Evolutionary conservation across 2,329 filamentous ascomycete genomes (phyloP).

Genomic region (Ascochyta fabae): DNA sequence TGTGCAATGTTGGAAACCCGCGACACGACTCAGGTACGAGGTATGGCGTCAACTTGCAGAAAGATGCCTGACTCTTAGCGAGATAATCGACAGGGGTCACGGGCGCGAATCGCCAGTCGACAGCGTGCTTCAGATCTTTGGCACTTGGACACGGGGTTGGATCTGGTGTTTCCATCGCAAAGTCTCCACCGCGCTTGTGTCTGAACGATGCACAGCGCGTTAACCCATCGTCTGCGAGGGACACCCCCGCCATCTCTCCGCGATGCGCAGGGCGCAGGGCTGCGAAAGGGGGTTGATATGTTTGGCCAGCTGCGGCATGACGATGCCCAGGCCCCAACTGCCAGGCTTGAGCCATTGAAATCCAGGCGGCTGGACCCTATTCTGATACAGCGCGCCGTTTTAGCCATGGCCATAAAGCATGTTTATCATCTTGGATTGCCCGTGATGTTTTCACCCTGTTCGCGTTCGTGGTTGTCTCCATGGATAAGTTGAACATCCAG

Average conservation of each 20-base stretch:
- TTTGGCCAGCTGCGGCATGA: conserved; percentile 27
- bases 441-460: conserved; percentile 15
- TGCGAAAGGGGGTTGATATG: conserved; percentile 25
- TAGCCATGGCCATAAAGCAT: conserved; percentile 32
- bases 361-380: conserved; percentile 17
- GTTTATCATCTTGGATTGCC: conserved; percentile 23
- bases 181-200: conserved; percentile 3
- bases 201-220: conserved; percentile 7
- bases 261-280: background rate
- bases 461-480: conserved; percentile 18
- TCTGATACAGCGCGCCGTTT: conserved; percentile 14
- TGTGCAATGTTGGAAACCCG: background rate
- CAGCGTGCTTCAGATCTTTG: conserved; percentile 12
- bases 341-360: conserved; percentile 22
- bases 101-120: conserved; percentile 6
- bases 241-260: conserved; percentile 8
- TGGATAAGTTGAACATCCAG: conserved; percentile 43
- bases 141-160: conserved; percentile 12
- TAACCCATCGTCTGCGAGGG: conserved; percentile 8
- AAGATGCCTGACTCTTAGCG: conserved; percentile 17
- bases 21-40: conserved; percentile 4
- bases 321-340: conserved; percentile 30
- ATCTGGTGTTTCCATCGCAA: conserved; percentile 2
- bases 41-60: conserved; percentile 25
- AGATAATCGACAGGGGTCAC: conserved; percentile 22